Evolutionary conservation across 495 filamentous ascomycete species (phyloP), one percentile per base, ranked within the genome.

Genomic region (Neurospora hispaniola): DNA sequence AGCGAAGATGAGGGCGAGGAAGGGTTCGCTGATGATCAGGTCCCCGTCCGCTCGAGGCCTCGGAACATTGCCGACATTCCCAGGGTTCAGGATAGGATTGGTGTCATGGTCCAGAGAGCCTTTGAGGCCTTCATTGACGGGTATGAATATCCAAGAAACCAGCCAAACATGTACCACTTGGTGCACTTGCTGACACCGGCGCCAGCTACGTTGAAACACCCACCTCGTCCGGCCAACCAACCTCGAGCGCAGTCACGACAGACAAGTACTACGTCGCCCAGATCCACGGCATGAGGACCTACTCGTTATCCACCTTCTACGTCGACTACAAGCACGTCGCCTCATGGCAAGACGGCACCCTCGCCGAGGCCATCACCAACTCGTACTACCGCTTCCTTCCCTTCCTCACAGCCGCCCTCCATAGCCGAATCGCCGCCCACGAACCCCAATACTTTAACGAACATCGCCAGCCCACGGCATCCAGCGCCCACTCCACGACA

Each of bases 251-350:
- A 40, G 81, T 89, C 27, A 90, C 90, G 31, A 96, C 91, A 27
- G 92, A 97, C 80, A 96, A 93, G 79, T 98, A 98, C 85, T 99
- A 99, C 81, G 88, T 99, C 76, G 93, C 93, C 20, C 96, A 97
- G 79, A 96, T 99, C 72, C 92, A 97, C 77, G 93, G 93, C 71
- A 90, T 99, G 87, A 86, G 88, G 27, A 90, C 89, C 71, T 94
- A 93, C 80, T 89, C 91, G 73, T 86, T 97, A n/a, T 98, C 94
- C 1, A 99, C 96, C 6, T 90, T 98, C 48, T 99, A 98, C 80
- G 92, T 99, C 78, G 96, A 99, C 82, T 99, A 90, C 84, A 93
- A 89, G 69, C 96, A 99, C 81, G 82, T 99, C 44, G 86, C 90
- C 23, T 86, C 86, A 8, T 87, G 87, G 77, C 87, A 89, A 73